phyloP scores from a whole-genome alignment of 345 rosid species.

The Mangifera indica region DNA sequence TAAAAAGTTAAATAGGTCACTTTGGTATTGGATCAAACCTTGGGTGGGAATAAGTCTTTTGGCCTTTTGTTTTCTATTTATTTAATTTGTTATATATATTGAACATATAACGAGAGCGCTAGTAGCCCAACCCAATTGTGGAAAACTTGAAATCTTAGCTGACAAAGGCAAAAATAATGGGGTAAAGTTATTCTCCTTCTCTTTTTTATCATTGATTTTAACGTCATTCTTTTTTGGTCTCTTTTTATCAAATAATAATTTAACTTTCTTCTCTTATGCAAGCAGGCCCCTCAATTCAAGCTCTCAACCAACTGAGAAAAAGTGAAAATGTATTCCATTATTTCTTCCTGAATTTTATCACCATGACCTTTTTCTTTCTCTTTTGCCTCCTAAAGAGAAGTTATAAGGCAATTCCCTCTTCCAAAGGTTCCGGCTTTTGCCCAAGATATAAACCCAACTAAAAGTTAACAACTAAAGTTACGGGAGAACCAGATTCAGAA shows the following conservation, averaged over 20 bases:
- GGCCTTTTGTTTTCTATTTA: no score
- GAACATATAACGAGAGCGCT: no score
- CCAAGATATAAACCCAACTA: conserved; percentile 8
- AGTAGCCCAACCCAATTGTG: conserved; percentile 20
- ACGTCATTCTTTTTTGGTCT: conserved; percentile 15
- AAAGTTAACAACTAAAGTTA: conserved; percentile 21
- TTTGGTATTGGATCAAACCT: no score
- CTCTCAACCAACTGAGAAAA: conserved; percentile 22
- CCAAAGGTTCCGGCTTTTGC: conserved; percentile 29
- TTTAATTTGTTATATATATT: no score
- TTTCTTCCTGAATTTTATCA: conserved; percentile 12
- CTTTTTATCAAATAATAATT: conserved; percentile 14
- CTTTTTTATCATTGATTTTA: conserved; percentile 27
- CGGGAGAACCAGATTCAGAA: conserved; percentile 17
- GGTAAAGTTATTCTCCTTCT: conserved; percentile 30
- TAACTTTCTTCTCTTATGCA: conserved; percentile 29
- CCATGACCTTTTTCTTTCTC: conserved; percentile 17
- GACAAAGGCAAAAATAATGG: conserved; percentile 28
- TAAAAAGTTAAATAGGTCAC: no score
- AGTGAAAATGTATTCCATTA: conserved; percentile 11
- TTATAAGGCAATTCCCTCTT: conserved; percentile 10
- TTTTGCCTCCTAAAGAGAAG: conserved; percentile 28
- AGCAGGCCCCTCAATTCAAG: conserved; percentile 20
- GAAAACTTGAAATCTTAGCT: conserved; percentile 27
- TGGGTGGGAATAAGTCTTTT: no score